Conservation (phyloP, 306 rosid genomes). For the Cucurbita ficifolia region DNA sequence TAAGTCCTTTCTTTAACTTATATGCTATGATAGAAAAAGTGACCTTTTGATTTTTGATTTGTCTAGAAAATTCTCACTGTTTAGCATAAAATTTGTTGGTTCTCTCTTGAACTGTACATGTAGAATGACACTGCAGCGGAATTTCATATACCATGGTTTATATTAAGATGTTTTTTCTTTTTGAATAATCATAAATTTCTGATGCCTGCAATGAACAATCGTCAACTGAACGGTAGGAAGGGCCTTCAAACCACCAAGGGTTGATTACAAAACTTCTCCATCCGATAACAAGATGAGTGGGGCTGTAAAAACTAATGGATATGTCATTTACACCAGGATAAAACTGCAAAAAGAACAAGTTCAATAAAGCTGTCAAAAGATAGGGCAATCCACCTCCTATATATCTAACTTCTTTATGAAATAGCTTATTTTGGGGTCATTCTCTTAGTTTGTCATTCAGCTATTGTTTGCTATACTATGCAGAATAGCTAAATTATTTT, state of each 20-base stretch:
- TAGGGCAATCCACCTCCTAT: not conserved
- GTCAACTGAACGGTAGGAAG: not conserved
- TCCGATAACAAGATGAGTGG: not conserved
- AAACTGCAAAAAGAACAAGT: not conserved
- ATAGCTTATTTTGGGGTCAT: not conserved
- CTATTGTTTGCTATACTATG: not conserved
- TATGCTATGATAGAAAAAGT: conserved; percentile 1
- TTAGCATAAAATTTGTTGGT: not conserved
- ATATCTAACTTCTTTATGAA: not conserved
- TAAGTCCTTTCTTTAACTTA: conserved; percentile 28
- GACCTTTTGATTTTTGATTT: not conserved
- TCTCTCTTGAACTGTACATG: not conserved
- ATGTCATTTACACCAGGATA: not conserved
- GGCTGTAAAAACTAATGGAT: not conserved
- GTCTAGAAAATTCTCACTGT: not conserved
- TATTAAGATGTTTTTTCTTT: not conserved
- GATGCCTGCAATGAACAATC: too few species aligned
- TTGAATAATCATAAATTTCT: not conserved
- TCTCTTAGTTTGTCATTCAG: not conserved
- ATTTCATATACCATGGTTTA: not conserved
- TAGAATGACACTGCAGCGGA: not conserved
- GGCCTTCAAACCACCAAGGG: not conserved
- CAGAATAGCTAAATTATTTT: not conserved
- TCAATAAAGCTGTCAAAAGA: not conserved
- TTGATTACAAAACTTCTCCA: not conserved